Conservation (phyloP, 202 grass and related monocot species). For the Zizania palustris region DNA sequence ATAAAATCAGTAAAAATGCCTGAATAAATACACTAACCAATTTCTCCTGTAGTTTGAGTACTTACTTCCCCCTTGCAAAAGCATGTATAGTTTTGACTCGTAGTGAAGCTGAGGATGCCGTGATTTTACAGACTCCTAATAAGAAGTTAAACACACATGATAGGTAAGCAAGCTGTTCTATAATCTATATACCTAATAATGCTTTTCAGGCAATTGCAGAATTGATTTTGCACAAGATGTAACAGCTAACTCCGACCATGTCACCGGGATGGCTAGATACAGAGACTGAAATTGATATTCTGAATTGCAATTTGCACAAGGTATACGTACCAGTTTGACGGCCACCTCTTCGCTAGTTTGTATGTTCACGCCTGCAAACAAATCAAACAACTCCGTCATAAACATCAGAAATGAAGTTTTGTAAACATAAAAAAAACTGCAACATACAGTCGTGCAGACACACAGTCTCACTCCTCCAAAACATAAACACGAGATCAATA, state of each 20-base stretch:
- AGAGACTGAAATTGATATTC: background rate
- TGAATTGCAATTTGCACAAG: no score
- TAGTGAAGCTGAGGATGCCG: conserved; percentile 59
- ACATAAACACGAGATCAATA: background rate
- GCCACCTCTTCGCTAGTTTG: conserved; percentile 56
- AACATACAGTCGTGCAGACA: background rate
- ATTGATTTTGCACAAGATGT: background rate
- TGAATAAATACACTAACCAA: background rate
- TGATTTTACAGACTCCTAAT: conserved; percentile 57
- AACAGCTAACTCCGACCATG: background rate
- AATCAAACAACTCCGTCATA: conserved; percentile 23
- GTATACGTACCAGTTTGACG: conserved; percentile 50
- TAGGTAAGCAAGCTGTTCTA: background rate
- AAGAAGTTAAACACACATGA: conserved; percentile 24
- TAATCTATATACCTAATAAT: background rate
- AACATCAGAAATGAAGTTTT: background rate
- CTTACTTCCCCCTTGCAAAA: conserved; percentile 65
- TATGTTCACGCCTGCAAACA: conserved; percentile 42
- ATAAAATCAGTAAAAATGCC: conserved; percentile 27
- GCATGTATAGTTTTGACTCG: conserved; percentile 60
- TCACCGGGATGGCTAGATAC: background rate
- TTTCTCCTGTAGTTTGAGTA: background rate
- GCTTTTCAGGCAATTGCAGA: background rate
- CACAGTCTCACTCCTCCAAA: background rate
- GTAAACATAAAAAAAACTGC: background rate